These are phyloP conservation scores for Salix koriyanagi DNA, from an alignment of 345 rosid genomes.

Conservation along the genomic window DNA sequence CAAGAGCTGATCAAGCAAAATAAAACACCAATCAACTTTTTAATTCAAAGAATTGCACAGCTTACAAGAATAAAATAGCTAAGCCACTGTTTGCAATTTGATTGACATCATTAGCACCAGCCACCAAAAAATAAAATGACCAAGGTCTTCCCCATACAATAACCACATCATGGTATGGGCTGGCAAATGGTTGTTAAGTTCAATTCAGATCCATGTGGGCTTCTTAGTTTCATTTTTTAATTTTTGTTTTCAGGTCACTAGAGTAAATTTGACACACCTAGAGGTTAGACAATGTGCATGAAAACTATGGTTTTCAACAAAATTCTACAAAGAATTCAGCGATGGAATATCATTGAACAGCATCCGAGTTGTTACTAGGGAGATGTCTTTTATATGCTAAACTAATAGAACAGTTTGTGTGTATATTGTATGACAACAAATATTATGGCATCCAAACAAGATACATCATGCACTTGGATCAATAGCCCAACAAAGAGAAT, in stretches of 20 bases:
- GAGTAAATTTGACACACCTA: not conserved
- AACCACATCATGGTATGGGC: not conserved
- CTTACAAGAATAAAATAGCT: not conserved
- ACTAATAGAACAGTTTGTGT: not conserved
- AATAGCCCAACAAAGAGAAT: not conserved
- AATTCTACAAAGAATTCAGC: not conserved
- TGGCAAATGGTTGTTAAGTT: not conserved
- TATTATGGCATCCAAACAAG: not conserved
- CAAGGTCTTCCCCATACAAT: not conserved
- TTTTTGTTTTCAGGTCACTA: not conserved
- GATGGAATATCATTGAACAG: not conserved
- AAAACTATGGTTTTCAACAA: not conserved
- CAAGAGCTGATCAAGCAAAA: slow-evolving; percentile 50
- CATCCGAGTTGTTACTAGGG: not conserved
- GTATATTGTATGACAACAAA: not conserved
- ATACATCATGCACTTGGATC: not conserved
- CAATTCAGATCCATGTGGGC: not conserved
- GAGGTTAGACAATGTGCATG: not conserved
- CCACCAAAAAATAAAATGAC: not conserved
- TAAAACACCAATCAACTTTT: slow-evolving; percentile 8
- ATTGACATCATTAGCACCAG: not conserved
- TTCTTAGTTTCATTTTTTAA: not conserved
- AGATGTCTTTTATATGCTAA: not conserved
- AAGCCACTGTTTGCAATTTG: not conserved
- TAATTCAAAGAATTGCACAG: not conserved